phyloP scores from a whole-genome alignment of 257 asterid genomes.

The Solanum clarkiae region DNA sequence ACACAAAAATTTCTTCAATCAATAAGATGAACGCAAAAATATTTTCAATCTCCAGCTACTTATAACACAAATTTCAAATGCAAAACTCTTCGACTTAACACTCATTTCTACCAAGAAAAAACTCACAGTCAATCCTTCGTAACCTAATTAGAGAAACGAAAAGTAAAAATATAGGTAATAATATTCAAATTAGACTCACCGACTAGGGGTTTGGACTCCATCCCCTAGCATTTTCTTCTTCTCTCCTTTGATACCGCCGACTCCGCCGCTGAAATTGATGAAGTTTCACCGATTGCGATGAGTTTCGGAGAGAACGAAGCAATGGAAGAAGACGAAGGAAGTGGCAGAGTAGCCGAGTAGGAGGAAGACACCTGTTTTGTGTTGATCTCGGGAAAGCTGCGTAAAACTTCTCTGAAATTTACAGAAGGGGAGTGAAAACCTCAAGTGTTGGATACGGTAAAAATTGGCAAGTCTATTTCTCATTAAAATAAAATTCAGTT shows the following conservation, averaged over 20 bases:
- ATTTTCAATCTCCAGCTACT: background rate
- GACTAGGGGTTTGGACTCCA: constrained; percentile 54
- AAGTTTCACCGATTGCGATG: background rate
- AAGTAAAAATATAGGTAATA: background rate
- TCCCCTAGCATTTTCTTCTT: constrained; percentile 42
- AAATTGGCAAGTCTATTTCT: background rate
- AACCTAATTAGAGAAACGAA: background rate
- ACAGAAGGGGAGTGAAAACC: background rate
- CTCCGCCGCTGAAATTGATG: background rate
- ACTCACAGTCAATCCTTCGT: background rate
- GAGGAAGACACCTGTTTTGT: background rate
- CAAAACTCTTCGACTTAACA: background rate
- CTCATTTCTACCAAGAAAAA: background rate
- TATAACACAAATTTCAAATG: background rate
- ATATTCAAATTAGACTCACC: constrained; percentile 33
- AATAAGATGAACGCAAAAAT: background rate
- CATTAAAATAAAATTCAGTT: background rate
- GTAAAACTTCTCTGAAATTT: background rate
- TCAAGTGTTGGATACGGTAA: background rate
- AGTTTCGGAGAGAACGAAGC: background rate
- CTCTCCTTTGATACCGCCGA: background rate
- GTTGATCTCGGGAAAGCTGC: background rate
- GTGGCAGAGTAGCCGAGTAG: background rate
- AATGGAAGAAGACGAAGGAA: background rate
- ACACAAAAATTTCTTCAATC: background rate